Base-by-base conservation (phyloP, 495 filamentous ascomycete species). In the Bathelium albidoporum region DNA sequence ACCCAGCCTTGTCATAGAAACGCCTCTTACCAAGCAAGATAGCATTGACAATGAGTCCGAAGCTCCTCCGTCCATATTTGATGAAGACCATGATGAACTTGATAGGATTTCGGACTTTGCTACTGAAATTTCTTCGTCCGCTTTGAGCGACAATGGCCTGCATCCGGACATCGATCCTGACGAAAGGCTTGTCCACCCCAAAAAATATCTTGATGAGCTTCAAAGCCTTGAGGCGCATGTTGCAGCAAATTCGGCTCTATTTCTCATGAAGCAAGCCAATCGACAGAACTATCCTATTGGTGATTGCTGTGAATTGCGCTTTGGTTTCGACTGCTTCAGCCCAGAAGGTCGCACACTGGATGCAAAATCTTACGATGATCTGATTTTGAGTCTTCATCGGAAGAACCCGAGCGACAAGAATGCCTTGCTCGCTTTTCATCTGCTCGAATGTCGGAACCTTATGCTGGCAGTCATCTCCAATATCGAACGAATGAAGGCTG, bases 171-270 rank as follows among this genome's bases (percentile, higher is more conserved):
- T 65, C 20, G 31, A 62, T 41, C 59, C 58, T n/a, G 63, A 65
- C 29, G 59, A 65, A 10, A 32, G 59, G n/a, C 59, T 61, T 41
- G 45, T 64, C 11, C 12, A 45, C 12, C 59, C 59, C 18, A 10
- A 36, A 20, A 52, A 41, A 39, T 64, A 64, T 24, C 59, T 44
- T 16, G 26, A 26, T n/a, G 55, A 64, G 39, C 63, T 64, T 45
- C 58, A 64, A 55, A 24, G 52, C 20, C 63, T 64, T n/a, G 63
- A 64, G 36, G 58, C 34, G 18, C 60, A 49, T 39, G 63, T 64
- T 32, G 63, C 63, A 2, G 63, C 34, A 12, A 64, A 60, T 22
- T 64, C 63, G 0, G 58, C 11, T 29, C 32, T 64, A 26, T 64
- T 64, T 52, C 44, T 64, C n/a, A 60, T 64, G 63, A 44, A 36